Conservation (phyloP, 768 basidiomycete genomes). For the Podaxis sp. region DNA sequence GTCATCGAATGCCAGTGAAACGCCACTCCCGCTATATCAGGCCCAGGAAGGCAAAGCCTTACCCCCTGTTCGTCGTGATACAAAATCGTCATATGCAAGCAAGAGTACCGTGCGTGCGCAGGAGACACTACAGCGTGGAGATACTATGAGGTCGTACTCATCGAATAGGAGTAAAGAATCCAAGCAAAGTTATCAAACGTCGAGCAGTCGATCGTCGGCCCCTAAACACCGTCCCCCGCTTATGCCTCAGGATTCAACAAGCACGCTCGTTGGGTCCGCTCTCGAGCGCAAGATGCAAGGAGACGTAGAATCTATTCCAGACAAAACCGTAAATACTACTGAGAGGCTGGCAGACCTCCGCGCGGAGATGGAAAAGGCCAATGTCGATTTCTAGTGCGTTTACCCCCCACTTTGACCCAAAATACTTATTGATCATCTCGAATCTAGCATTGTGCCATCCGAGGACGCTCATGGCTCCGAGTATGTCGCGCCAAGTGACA, state of each 20-base stretch:
- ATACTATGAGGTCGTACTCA: slow-evolving; percentile 27
- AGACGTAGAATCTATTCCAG: slow-evolving; percentile 57
- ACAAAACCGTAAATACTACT: slow-evolving; percentile 39
- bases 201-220: slow-evolving; percentile 30
- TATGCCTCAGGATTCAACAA: slow-evolving; percentile 60
- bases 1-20: slow-evolving; percentile 22
- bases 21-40: slow-evolving; percentile 39
- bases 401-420: slow-evolving; percentile 5
- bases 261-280: slow-evolving; percentile 76
- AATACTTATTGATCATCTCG: slow-evolving; percentile 12
- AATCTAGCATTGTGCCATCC: slow-evolving; percentile 63
- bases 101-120: slow-evolving; percentile 24
- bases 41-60: neutral
- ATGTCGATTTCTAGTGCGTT: slow-evolving; percentile 75
- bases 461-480: slow-evolving; percentile 87
- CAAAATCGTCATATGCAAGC: slow-evolving; percentile 34
- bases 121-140: slow-evolving; percentile 36
- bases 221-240: slow-evolving; percentile 38
- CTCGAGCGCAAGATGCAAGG: slow-evolving; percentile 62
- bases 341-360: slow-evolving; percentile 62
- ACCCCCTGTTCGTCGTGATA: slow-evolving; percentile 22
- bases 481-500: slow-evolving; percentile 75
- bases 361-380: slow-evolving; percentile 64
- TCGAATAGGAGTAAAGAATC: slow-evolving; percentile 33
- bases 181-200: slow-evolving; percentile 28